phyloP scores from a whole-genome alignment of 148 eudicot species.

The Nepenthes mirabilis region DNA sequence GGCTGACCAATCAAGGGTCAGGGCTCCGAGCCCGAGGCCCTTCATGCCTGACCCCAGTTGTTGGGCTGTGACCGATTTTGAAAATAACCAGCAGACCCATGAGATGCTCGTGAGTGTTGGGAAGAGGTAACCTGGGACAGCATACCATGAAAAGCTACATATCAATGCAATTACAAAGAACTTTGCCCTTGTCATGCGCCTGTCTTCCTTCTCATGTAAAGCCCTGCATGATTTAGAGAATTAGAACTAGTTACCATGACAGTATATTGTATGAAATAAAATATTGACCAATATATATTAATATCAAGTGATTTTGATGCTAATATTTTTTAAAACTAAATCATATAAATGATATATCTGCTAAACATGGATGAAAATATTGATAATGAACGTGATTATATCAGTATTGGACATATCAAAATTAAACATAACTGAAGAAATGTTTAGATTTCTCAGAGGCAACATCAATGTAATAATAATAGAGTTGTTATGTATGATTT shows the following conservation, averaged over 20 bases:
- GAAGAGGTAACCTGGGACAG: slow-evolving; percentile 77
- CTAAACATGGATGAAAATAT: too few species aligned
- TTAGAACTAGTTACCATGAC: background rate
- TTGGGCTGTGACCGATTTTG: slow-evolving; percentile 78
- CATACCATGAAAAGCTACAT: slow-evolving; percentile 74
- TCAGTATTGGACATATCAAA: too few species aligned
- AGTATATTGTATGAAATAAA: too few species aligned
- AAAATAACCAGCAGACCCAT: slow-evolving; percentile 81
- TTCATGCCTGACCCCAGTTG: slow-evolving; percentile 84
- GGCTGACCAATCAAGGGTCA: slow-evolving; percentile 76
- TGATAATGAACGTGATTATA: too few species aligned
- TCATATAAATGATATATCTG: too few species aligned
- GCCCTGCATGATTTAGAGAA: slow-evolving; percentile 39
- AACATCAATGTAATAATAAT: too few species aligned
- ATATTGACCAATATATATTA: too few species aligned
- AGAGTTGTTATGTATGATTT: too few species aligned
- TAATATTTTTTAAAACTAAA: too few species aligned
- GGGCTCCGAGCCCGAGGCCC: slow-evolving; percentile 76
- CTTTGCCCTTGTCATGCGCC: slow-evolving; percentile 60
- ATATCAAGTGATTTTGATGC: too few species aligned
- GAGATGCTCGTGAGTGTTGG: slow-evolving; percentile 69
- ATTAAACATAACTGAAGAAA: too few species aligned
- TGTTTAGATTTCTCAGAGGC: too few species aligned
- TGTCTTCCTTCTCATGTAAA: slow-evolving; percentile 62
- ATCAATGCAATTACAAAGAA: slow-evolving; percentile 63